Evolutionary conservation across 176 grass and related monocot species (phyloP).

Genomic region (Triticum urartu): DNA sequence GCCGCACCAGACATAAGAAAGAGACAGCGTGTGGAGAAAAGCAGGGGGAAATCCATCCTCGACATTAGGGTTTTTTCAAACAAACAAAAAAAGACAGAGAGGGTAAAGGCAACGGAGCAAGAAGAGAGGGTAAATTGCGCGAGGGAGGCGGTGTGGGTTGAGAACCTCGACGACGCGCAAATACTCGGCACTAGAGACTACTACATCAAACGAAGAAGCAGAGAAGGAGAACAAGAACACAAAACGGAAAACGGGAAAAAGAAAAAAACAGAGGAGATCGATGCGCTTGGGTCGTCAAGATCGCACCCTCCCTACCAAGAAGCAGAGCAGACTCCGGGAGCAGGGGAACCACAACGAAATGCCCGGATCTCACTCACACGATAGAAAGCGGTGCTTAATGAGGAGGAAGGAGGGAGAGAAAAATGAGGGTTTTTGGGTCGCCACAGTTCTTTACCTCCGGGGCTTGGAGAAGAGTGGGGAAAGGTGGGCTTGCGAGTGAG

Average conservation of each 20-base stretch:
- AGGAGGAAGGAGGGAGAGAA: not conserved
- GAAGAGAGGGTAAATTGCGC: not conserved
- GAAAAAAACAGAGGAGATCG: not conserved
- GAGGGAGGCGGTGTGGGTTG: too few species aligned
- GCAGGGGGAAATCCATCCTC: not conserved
- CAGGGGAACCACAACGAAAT: not conserved
- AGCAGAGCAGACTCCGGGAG: not conserved
- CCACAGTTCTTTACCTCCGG: not conserved
- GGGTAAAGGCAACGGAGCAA: not conserved
- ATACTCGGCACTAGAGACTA: not conserved
- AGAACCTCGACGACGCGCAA: not conserved
- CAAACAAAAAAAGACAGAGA: not conserved
- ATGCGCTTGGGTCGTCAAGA: not conserved
- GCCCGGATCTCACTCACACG: not conserved
- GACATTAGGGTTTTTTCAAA: too few species aligned
- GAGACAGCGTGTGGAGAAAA: not conserved
- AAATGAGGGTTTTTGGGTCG: not conserved
- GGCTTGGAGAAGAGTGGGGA: not conserved
- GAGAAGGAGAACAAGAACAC: not conserved
- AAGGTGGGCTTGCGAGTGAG: too few species aligned
- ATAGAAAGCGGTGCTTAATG: not conserved
- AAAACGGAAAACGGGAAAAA: too few species aligned
- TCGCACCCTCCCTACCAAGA: not conserved
- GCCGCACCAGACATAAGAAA: not conserved
- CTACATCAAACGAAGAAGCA: not conserved